Base-by-base conservation (phyloP, 2,329 filamentous ascomycete genomes). In the Rasamsonia emersonii region DNA sequence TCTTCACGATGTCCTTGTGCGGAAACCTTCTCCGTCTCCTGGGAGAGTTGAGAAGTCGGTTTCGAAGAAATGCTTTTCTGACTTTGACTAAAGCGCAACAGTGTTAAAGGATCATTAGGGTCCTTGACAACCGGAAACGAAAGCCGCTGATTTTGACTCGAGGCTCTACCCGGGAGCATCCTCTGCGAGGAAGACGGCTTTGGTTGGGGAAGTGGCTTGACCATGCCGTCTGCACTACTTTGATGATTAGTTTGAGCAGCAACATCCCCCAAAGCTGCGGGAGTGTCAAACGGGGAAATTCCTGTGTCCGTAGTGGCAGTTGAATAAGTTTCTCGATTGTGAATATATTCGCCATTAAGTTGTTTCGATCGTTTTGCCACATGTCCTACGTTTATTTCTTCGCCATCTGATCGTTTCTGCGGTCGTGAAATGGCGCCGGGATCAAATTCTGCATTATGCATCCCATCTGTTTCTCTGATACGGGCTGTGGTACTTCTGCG, bases 61-160 rank as follows among this genome's bases (percentile, higher is more conserved):
- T 68, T 68, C 23, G 75, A 73, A 20, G 71, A 71, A 31, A 55
- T 61, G 33, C 68, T 74, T 28, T 68, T 66, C 53, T 89, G 83
- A 47, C 80, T 86, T 18, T 84, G 61, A 26, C 79, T 86, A 18
- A 85, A 62, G 26, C 78, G 74, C 27, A 76, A 44, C 17, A 69
- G 64, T 0, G 79, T 82, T 37, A 67, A 68, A 4, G 74, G 70
- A 44, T 84, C 75, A 44, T 77, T 70, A 1, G 79, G 72, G 44
- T 89, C 76, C 57, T 93, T 93, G 14, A 89, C 82, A 9, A 86
- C 73, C 2, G 80, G 72, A 47, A 86, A 93, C 17, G 68, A 70
- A 16, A 86, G 62, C 14, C 64, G 68, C 40, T 67, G 48, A 42
- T 59, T 53, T 42, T 59, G 41, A 36, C 54, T 44, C 14, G 36